phyloP scores from a whole-genome alignment of 768 basidiomycete genomes.

The Pleurotus ostreatus region DNA sequence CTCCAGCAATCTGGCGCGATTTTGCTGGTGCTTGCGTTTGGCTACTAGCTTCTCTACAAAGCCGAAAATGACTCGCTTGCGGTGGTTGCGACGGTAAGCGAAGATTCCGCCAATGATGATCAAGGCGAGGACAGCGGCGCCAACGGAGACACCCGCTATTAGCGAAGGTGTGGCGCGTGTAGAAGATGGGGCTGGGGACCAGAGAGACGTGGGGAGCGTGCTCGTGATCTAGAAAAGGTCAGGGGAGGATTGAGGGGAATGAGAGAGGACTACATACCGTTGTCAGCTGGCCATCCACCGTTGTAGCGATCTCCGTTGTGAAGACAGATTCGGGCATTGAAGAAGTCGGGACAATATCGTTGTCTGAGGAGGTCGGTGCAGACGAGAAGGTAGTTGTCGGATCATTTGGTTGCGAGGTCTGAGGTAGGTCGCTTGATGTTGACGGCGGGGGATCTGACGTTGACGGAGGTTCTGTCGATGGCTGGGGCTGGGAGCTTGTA shows the following conservation, averaged over 20 bases:
- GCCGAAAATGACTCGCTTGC: background rate
- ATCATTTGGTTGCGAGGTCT: background rate
- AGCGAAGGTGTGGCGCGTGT: background rate
- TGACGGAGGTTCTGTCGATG: background rate
- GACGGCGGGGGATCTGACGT: background rate
- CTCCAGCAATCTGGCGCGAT: constrained; percentile 8
- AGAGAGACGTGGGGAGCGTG: constrained; percentile 10
- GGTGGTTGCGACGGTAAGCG: constrained; percentile 5
- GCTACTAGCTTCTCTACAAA: constrained; percentile 3
- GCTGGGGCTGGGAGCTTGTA: background rate
- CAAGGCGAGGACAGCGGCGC: background rate
- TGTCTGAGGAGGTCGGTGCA: background rate
- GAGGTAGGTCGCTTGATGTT: background rate
- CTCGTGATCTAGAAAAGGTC: constrained; percentile 4
- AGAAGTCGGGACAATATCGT: background rate
- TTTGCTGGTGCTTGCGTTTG: background rate
- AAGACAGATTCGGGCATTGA: background rate
- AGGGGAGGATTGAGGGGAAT: background rate
- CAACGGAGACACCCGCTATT: constrained; percentile 7
- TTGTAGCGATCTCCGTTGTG: constrained; percentile 5
- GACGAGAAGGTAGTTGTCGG: background rate
- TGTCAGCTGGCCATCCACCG: constrained; percentile 7
- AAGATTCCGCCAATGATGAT: constrained; percentile 7
- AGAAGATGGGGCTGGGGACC: background rate
- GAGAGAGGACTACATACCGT: constrained; percentile 4